Percentiles rank a stretch among this genome's conserved stretches.
phyloP scores from a whole-genome alignment of 177 flowering plant species.

The Vitis hybrid region DNA sequence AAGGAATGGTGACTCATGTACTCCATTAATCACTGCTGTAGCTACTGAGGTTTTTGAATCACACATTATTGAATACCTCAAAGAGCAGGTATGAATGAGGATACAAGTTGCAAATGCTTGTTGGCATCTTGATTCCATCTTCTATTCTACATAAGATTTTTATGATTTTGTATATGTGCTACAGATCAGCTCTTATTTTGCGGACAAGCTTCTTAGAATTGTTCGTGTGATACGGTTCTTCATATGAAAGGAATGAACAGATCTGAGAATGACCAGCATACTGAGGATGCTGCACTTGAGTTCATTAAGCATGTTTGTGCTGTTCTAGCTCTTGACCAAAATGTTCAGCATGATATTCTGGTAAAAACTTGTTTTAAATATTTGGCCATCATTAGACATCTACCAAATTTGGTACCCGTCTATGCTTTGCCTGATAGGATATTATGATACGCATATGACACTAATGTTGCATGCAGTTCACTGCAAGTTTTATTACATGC shows the following conservation, averaged over 20 bases:
- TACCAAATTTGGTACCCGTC: not conserved
- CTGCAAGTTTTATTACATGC: no score
- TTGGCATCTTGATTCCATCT: not conserved
- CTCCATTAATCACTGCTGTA: constrained; percentile 76
- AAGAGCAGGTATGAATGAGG: constrained; percentile 50
- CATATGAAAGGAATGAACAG: constrained; percentile 47
- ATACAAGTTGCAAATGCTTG: constrained; percentile 1
- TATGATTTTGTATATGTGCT: not conserved
- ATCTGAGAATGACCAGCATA: constrained; percentile 27
- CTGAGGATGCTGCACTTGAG: constrained; percentile 78
- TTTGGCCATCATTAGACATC: not conserved
- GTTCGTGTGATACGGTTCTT: constrained; percentile 49
- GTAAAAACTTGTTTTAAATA: constrained; percentile 29
- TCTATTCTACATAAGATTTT: not conserved
- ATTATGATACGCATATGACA: not conserved
- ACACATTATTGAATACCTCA: constrained; percentile 52
- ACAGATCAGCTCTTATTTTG: constrained; percentile 85
- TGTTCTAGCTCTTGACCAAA: constrained; percentile 85
- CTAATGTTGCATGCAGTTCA: not conserved
- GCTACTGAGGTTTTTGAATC: constrained; percentile 68
- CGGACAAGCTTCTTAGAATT: constrained; percentile 64
- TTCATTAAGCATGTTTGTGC: constrained; percentile 92
- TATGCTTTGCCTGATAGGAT: no score
- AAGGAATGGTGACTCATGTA: constrained; percentile 52
- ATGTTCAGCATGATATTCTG: constrained; percentile 87